Conservation (phyloP, 177 flowering plant species). For the Vitis hybrid region DNA sequence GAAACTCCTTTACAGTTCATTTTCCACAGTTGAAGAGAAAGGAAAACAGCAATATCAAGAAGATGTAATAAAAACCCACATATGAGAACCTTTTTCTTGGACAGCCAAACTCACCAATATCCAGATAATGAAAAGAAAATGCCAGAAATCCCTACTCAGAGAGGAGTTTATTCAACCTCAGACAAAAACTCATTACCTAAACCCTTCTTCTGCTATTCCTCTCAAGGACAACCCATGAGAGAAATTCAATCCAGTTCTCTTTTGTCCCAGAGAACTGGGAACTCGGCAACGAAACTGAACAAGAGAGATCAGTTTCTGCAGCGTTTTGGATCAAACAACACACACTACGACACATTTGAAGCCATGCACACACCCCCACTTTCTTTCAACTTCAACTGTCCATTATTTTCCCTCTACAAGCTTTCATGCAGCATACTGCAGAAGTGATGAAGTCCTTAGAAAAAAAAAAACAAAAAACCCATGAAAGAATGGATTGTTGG, state of each 20-base stretch:
- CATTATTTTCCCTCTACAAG: too few species aligned
- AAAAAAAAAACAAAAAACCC: too few species aligned
- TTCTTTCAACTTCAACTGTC: not conserved
- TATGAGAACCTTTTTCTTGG: too few species aligned
- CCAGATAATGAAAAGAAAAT: conserved; percentile 5
- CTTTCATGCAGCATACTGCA: too few species aligned
- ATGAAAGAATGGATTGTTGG: not conserved
- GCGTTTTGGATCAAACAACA: not conserved
- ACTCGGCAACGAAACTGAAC: too few species aligned
- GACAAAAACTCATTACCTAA: not conserved
- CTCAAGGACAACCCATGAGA: not conserved
- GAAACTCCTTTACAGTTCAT: not conserved
- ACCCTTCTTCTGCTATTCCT: not conserved
- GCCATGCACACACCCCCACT: not conserved
- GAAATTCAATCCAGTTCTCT: not conserved
- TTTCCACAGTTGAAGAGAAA: not conserved
- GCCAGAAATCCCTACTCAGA: not conserved
- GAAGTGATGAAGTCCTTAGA: not conserved
- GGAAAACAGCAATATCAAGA: conserved; percentile 1
- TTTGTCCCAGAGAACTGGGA: not conserved
- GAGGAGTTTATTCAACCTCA: not conserved
- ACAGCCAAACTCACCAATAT: conserved; percentile 3
- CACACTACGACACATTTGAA: conserved; percentile 5
- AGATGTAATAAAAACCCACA: too few species aligned
- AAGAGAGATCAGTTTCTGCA: not conserved